Percentiles rank a stretch among this genome's conserved stretches.
Evolutionary conservation across 139 green algal genomes (phyloP).

Genomic region (Closterium sp.): DNA sequence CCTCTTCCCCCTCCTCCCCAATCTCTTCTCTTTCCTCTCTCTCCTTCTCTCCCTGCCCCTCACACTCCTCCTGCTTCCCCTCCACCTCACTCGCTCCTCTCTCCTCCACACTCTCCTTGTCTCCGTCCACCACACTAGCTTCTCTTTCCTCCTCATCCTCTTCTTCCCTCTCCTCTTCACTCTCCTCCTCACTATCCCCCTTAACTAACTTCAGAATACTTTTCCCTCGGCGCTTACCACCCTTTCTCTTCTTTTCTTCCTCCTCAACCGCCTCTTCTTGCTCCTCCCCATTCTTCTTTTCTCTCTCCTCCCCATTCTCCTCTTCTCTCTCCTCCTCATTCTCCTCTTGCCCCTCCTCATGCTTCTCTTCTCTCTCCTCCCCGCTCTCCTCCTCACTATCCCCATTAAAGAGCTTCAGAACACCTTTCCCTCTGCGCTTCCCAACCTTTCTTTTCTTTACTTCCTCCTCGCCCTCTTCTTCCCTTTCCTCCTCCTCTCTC

Average conservation of each 20-base stretch:
- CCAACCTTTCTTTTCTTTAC: background rate
- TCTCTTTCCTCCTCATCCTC: background rate
- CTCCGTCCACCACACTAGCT: background rate
- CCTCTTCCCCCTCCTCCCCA: background rate
- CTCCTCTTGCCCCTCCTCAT: background rate
- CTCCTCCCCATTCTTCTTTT: background rate
- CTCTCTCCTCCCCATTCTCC: background rate
- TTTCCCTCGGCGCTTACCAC: background rate
- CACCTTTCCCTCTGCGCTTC: background rate
- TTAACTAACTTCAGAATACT: background rate
- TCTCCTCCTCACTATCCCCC: background rate
- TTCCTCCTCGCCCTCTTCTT: too few relatives aligned
- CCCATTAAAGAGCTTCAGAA: too few relatives aligned
- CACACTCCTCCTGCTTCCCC: background rate
- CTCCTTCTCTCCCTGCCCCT: background rate
- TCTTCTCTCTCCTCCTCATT: background rate
- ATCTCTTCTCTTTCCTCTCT: background rate
- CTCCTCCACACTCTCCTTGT: background rate
- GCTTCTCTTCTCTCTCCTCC: background rate
- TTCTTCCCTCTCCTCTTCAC: background rate
- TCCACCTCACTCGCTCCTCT: background rate
- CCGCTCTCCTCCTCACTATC: background rate
- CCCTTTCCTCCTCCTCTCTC: too few relatives aligned
- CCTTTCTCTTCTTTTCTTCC: background rate
- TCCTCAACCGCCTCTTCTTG: too few relatives aligned